Base-by-base conservation (phyloP, 345 rosid genomes). In the Populus alba region DNA sequence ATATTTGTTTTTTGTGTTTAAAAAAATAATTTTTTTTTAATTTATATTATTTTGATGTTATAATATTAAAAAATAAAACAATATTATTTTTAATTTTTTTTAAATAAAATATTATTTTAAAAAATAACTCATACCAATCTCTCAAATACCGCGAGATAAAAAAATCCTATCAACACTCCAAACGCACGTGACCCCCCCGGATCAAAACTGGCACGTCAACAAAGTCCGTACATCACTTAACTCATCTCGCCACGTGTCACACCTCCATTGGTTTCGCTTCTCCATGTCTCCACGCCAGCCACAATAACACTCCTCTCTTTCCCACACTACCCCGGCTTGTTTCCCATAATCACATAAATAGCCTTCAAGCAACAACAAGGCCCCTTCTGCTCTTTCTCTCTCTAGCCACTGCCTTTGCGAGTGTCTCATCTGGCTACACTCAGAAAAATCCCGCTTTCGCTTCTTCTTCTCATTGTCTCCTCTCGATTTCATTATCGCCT, bases 331-430 rank as follows among this genome's bases (percentile, higher is more conserved):
- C 85, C 85, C 16, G 2, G 0, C 35, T 1, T 0, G 16, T 27
- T 57, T 38, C 3, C 0, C 0, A 73, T 66, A 79, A 82, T 86
- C 62, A 69, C 91, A 78, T 27, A 66, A 76, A 23, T 78, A 69
- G 90, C 90, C 70, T 81, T 70, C 5, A 74, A 80, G 77, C 66
- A 85, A 81, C 49, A 73, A 23, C 3, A 67, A 6, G 7, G 25
- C 17, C 75, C 47, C 47, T 29, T 23, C 6, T 66, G 62, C 43
- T 82, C 68, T 76, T 77, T 75, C 74, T 75, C 84, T 70, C 79
- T 79, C 66, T 74, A 53, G 78, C 75, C 78, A 84, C 51, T 78
- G 86, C 85, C 76, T 57, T 80, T 81, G 68, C 70, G 67, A 55
- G 73, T 49, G 39, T 27, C 39, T 72, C 41, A 47, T 62, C 84